These are phyloP conservation scores for Eruca vesicaria DNA, from an alignment of 441 rosid species.

Conservation along the genomic window DNA sequence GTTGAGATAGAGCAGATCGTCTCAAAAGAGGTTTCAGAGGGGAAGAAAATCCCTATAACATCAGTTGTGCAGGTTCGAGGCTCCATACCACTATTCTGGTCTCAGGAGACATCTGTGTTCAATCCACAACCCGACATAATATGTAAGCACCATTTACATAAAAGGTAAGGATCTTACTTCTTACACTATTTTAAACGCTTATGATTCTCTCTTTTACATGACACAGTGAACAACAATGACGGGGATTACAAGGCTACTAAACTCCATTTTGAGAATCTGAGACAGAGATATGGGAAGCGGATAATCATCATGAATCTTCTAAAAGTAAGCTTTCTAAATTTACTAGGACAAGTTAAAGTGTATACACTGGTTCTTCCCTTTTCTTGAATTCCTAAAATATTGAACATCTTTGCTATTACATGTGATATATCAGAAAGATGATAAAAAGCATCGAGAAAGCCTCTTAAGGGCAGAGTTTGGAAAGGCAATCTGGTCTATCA, in stretches of 20 bases:
- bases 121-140: slow-evolving; percentile 69
- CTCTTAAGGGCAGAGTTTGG: slow-evolving; percentile 59
- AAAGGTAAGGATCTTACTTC: not conserved
- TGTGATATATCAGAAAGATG: slow-evolving; percentile 41
- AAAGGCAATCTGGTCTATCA: slow-evolving; percentile 57
- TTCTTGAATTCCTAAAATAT: not conserved
- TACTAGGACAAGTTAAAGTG: not conserved
- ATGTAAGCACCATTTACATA: slow-evolving; percentile 39
- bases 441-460: slow-evolving; percentile 66
- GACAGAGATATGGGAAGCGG: slow-evolving; percentile 66
- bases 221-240: slow-evolving; percentile 57
- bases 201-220: slow-evolving; percentile 20
- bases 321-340: slow-evolving; percentile 44
- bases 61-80: slow-evolving; percentile 76
- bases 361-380: not conserved
- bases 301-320: slow-evolving; percentile 69
- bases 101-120: slow-evolving; percentile 68
- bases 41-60: slow-evolving; percentile 47
- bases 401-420: slow-evolving; percentile 12
- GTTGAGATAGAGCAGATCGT: slow-evolving; percentile 88
- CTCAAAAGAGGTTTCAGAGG: slow-evolving; percentile 56
- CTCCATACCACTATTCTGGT: slow-evolving; percentile 80
- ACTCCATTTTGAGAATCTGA: slow-evolving; percentile 67
- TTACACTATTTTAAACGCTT: not conserved
- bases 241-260: slow-evolving; percentile 55